phyloP scores from a whole-genome alignment of 1,284 basidiomycete species.

The Pholiota adiposa region DNA sequence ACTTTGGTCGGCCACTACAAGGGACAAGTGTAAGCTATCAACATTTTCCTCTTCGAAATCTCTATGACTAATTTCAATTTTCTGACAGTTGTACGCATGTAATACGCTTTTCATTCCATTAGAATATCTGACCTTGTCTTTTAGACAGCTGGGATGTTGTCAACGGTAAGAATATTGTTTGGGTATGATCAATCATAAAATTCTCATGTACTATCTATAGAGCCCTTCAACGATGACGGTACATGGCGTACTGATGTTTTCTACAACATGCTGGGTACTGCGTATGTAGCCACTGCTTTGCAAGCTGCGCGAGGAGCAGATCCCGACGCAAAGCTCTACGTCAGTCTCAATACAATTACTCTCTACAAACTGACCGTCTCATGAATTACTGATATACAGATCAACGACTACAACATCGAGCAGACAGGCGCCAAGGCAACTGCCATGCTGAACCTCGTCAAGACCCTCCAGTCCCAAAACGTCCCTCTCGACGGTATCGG shows the following conservation, averaged over 20 bases:
- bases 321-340: constrained; percentile 11
- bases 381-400: constrained; percentile 32
- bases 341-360: background rate
- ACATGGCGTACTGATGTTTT: constrained; percentile 48
- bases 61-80: background rate
- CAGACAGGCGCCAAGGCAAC: constrained; percentile 54
- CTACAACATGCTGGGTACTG: constrained; percentile 46
- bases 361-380: background rate
- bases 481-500: constrained; percentile 63
- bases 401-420: constrained; percentile 66
- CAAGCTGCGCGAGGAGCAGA: constrained; percentile 49
- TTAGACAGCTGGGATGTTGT: constrained; percentile 40
- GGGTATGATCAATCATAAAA: background rate
- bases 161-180: constrained; percentile 31
- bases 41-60: background rate
- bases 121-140: background rate
- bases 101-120: background rate
- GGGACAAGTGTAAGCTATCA: constrained; percentile 46
- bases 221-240: constrained; percentile 58
- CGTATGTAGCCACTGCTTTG: constrained; percentile 48
- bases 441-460: constrained; percentile 53
- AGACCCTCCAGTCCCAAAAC: constrained; percentile 44
- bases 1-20: constrained; percentile 53
- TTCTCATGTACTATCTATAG: constrained; percentile 14
- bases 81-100: constrained; percentile 3